Evolutionary conservation across 176 grass and related monocot genomes (phyloP), one percentile per base, ranked within the genome.

Genomic region (Eragrostis curvula): DNA sequence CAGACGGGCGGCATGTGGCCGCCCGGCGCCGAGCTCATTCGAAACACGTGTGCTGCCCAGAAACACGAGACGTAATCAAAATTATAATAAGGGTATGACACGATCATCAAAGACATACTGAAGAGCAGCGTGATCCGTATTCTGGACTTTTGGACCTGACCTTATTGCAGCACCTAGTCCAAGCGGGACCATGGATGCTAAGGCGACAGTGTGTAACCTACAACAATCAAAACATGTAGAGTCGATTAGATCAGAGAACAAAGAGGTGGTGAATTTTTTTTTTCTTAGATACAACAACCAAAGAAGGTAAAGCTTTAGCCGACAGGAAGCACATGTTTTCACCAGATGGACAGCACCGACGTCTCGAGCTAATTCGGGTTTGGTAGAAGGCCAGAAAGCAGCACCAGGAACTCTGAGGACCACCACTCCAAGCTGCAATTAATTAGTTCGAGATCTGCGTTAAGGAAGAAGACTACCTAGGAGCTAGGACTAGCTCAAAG

Each of bases 381-480:
- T 57, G 90, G 90, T 64, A 92, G 87, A 59, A 89, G 68, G 16
- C 90, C 90, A 7, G 90, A 92, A 16, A 89, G 51, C 60, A 92
- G 73, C 41, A 92, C 70, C 0, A 89, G 24, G 29, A 87, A 29
- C 81, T 92, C 79, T 24, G 84, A 89, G 3, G 83, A 78, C 87
- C 90, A 92, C 79, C 81, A 81, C 59, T 81, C 70, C 15, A 92
- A 61, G 58, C 90, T 92, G 79, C 53, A 36, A 36, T 36, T 4
- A 36, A 4, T 36, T n/a, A n/a, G n/a, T 36, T 36, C 4, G 32
- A 36, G 32, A 2, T 36, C 3, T 36, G 32, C 32, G 32, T 36
- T 36, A 36, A 36, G 32, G 32, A 36, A 36, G 32, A 36, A 36
- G 32, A 36, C 32, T 36, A 36, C 3, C 32, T 36, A n/a, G n/a